Evolutionary conservation across 345 rosid species (phyloP).

Genomic region (Gossypium rotundifolium): DNA sequence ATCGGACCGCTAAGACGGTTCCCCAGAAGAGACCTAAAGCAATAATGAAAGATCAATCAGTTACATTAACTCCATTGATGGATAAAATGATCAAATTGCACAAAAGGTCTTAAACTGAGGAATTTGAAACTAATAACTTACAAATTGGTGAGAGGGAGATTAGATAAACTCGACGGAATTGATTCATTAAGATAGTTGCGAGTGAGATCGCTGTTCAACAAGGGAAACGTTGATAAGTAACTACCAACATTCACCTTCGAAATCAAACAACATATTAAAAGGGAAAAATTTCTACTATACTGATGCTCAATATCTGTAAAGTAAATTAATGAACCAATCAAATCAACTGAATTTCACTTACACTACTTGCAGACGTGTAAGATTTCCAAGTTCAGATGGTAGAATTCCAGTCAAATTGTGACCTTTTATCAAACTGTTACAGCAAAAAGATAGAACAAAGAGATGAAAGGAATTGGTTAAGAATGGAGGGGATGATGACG

Average conservation of each 20-base stretch:
- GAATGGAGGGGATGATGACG: background rate
- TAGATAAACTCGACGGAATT: slow-evolving; percentile 48
- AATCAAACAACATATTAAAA: too few relatives aligned
- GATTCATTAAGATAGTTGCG: slow-evolving; percentile 70
- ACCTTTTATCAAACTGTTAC: slow-evolving; percentile 49
- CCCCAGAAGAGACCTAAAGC: slow-evolving; percentile 47
- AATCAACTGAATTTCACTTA: slow-evolving; percentile 28
- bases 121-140: slow-evolving; percentile 27
- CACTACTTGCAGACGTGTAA: slow-evolving; percentile 47
- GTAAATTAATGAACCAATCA: background rate
- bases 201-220: slow-evolving; percentile 52
- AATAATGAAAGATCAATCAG: background rate
- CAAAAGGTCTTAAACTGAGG: background rate
- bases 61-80: background rate
- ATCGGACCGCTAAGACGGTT: slow-evolving; percentile 64
- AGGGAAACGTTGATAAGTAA: background rate
- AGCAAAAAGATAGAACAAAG: background rate
- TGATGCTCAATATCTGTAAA: background rate
- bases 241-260: background rate
- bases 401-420: slow-evolving; percentile 54
- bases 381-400: slow-evolving; percentile 61
- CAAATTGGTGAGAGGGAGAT: slow-evolving; percentile 44
- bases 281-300: too few relatives aligned
- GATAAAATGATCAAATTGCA: background rate
- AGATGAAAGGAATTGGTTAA: background rate